These are phyloP conservation scores for Phlyctochytrium arcticum DNA, from an alignment of 192 early-diverging fungal species.

Conservation along the genomic window DNA sequence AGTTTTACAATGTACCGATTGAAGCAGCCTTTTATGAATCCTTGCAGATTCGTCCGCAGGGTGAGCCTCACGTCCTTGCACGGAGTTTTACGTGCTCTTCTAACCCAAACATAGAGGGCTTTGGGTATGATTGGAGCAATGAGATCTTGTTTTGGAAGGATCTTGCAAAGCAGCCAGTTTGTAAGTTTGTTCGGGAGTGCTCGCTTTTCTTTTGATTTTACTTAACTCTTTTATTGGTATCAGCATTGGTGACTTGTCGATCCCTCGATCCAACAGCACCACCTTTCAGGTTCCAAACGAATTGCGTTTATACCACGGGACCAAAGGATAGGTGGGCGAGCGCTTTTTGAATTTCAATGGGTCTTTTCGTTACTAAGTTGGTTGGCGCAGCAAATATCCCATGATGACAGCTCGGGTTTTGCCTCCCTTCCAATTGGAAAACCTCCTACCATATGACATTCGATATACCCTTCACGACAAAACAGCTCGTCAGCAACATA, in stretches of 20 bases:
- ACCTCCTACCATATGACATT: conserved; percentile 86
- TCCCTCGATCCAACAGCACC: conserved; percentile 48
- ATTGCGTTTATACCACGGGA: conserved; percentile 24
- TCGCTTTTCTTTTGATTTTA: not conserved
- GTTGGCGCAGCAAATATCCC: conserved; percentile 31
- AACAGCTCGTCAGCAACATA: conserved; percentile 58
- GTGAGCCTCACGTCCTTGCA: conserved; percentile 25
- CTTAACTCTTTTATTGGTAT: not conserved
- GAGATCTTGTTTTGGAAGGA: conserved; percentile 83
- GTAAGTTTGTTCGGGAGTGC: not conserved
- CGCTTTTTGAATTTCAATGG: not conserved
- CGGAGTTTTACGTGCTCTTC: not conserved
- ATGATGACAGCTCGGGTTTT: conserved; percentile 41
- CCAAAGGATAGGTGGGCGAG: conserved; percentile 15
- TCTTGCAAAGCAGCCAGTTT: conserved; percentile 38
- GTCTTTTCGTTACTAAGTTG: not conserved
- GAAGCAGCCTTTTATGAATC: conserved; percentile 75
- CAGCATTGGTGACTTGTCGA: conserved; percentile 50
- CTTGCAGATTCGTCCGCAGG: conserved; percentile 76
- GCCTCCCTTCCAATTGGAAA: conserved; percentile 87
- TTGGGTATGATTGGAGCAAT: conserved; percentile 82
- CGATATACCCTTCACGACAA: conserved; percentile 77
- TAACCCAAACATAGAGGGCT: conserved; percentile 44
- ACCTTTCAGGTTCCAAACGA: conserved; percentile 70
- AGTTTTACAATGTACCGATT: conserved; percentile 83